Percentiles rank a stretch among this genome's conserved stretches.
These are phyloP conservation scores for Nicotiana knightiana DNA, from an alignment of 257 asterid genomes.

Conservation along the genomic window DNA sequence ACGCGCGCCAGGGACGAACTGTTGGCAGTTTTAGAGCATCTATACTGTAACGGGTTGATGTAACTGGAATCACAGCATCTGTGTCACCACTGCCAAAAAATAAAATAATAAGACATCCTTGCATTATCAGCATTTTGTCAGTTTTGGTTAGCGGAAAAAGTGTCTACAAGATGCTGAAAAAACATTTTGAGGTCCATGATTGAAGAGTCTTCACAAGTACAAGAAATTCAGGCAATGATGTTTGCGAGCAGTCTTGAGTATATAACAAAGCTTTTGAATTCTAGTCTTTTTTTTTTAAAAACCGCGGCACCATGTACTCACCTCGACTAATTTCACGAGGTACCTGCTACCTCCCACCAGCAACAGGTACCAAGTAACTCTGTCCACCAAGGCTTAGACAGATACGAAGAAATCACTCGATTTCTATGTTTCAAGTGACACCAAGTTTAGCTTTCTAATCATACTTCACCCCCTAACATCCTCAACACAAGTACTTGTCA, in stretches of 20 bases:
- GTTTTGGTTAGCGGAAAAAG: not conserved
- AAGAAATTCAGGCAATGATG: not conserved
- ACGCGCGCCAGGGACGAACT: constrained; percentile 65
- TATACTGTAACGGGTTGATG: constrained; percentile 85
- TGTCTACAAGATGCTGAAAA: not conserved
- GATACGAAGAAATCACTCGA: no score
- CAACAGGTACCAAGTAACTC: no score
- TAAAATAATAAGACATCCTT: not conserved
- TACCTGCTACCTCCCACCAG: no score
- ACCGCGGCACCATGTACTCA: no score
- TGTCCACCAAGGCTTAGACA: no score
- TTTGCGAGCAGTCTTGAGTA: not conserved
- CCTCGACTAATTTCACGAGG: no score
- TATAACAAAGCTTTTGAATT: not conserved
- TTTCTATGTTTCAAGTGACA: not conserved
- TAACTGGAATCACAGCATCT: constrained; percentile 88
- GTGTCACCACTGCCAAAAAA: constrained; percentile 67
- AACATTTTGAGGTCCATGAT: not conserved
- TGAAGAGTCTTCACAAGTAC: not conserved
- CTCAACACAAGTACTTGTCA: not conserved
- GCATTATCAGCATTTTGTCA: not conserved
- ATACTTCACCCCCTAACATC: not conserved
- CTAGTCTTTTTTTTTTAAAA: no score
- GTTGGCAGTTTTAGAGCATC: constrained; percentile 68
- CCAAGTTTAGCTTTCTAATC: not conserved